Base-by-base conservation (phyloP, 2,329 filamentous ascomycete species). In the Botrytis fabae region DNA sequence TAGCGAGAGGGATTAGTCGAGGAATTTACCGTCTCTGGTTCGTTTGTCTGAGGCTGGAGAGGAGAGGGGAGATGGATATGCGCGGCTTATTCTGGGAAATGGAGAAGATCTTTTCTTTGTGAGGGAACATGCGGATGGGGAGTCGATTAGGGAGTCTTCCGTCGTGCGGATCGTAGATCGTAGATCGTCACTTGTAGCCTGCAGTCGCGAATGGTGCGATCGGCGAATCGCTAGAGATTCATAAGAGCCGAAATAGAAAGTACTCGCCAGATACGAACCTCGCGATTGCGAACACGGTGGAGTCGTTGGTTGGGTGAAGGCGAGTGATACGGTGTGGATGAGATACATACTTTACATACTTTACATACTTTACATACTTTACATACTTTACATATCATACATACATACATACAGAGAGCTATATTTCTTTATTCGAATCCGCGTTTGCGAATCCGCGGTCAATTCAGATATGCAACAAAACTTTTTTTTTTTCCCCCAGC, bases 381-480 rank as follows among this genome's bases (percentile, higher is more conserved):
- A 28, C 51, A 51, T n/a, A 4, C 4, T 28, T 12, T 28, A 54
- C 48, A 38, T 38, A 38, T n/a, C n/a, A 32, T 35, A 35, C 35
- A 35, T 54, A 54, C 48, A 38, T 38, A 28, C 28, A 28, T 28
- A 28, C 28, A 28, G 28, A 28, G 28, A 38, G 1, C 1, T 54
- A 18, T 9, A 16, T 28, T n/a, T 32, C 51, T 57, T 57, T 32
- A n/a, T 57, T 2, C n/a, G 18, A 9, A 1, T 9, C 7, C 51
- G 18, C 3, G 16, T 18, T 57, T 3, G n/a, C 7, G 7, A 28
- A 54, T 28, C n/a, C 18, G 48, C 65, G 48, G 25, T 42, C 48
- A 42, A 25, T 68, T 57, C 48, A 68, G 65, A 68, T 2, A 32
- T 68, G 65, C 65, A 68, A 68, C 65, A 68, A 57, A 25, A 25